These are phyloP conservation scores for Bipolaris victoriae DNA, from an alignment of 2,329 filamentous ascomycete genomes.

Conservation along the genomic window DNA sequence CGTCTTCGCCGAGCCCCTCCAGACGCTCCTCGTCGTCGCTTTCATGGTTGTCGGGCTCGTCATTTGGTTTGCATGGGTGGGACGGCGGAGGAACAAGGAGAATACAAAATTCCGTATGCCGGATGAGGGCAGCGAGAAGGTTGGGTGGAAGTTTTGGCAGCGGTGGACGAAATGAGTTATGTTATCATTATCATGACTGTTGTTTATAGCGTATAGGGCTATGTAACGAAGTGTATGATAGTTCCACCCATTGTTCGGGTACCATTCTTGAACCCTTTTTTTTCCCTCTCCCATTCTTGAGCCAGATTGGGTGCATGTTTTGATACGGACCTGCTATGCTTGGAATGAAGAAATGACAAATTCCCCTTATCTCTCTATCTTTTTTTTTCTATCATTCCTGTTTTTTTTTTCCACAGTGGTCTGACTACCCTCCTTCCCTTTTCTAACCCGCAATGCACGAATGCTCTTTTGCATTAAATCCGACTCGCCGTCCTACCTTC, in stretches of 20 bases:
- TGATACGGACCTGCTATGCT: background rate
- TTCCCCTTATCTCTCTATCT: no score
- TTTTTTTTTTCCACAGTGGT: background rate
- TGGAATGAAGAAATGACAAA: slow-evolving; percentile 7
- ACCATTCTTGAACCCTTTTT: no score
- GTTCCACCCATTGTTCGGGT: no score
- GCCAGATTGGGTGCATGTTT: no score
- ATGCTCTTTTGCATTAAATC: no score
- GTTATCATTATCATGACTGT: no score
- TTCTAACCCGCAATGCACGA: no score
- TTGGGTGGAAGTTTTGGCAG: slow-evolving; percentile 56
- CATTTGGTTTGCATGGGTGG: slow-evolving; percentile 87
- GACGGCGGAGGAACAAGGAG: slow-evolving; percentile 52
- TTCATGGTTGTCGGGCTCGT: slow-evolving; percentile 86
- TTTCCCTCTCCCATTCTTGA: background rate
- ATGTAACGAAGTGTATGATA: no score
- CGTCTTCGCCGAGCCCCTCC: slow-evolving; percentile 86
- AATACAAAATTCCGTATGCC: slow-evolving; percentile 33
- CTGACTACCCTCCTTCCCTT: no score
- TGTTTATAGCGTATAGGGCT: no score
- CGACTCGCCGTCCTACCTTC: no score
- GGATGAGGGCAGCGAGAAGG: slow-evolving; percentile 28
- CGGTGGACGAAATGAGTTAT: slow-evolving; percentile 42
- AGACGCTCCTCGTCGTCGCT: slow-evolving; percentile 83
- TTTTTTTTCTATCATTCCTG: background rate